phyloP scores from a whole-genome alignment of 1,284 basidiomycete species.

The Pseudozyma sp. region DNA sequence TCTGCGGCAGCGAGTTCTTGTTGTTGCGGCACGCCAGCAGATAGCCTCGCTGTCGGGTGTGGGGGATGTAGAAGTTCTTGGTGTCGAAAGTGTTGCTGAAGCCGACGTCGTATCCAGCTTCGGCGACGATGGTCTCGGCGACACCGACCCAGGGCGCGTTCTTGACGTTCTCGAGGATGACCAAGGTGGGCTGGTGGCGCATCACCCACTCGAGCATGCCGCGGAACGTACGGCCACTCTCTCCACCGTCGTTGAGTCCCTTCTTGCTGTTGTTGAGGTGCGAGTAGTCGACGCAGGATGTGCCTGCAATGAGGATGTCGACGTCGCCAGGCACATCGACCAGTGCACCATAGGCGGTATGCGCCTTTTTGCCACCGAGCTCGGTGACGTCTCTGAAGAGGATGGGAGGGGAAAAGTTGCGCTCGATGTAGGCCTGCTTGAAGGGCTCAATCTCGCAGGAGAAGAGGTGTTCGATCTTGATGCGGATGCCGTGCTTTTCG shows the following conservation, averaged over 20 bases:
- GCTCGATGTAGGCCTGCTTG: conserved; percentile 97
- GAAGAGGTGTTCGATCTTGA: conserved; percentile 90
- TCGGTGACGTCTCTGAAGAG: conserved; percentile 95
- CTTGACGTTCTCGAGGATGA: conserved; percentile 94
- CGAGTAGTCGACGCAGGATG: conserved; percentile 96
- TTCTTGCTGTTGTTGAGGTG: conserved; percentile 93
- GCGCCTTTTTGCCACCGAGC: conserved; percentile 73
- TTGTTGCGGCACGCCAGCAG: conserved; percentile 54
- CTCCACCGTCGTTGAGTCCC: conserved; percentile 69
- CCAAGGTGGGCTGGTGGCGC: conserved; percentile 85
- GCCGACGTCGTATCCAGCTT: conserved; percentile 81
- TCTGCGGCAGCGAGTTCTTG: conserved; percentile 66
- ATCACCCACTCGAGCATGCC: conserved; percentile 92
- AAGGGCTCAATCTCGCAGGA: conserved; percentile 98
- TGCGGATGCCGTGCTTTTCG: conserved; percentile 76
- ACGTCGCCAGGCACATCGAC: conserved; percentile 89
- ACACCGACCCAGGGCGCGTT: conserved; percentile 87
- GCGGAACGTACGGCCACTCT: conserved; percentile 65
- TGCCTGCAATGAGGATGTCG: conserved; percentile 86
- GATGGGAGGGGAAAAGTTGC: conserved; percentile 88
- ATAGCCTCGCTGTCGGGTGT: conserved; percentile 73
- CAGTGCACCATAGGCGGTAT: conserved; percentile 89
- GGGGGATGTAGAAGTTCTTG: conserved; percentile 92
- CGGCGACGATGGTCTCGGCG: conserved; percentile 77
- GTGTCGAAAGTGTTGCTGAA: conserved; percentile 79